phyloP scores from a whole-genome alignment of 2,329 filamentous ascomycete genomes.

The Didymosphaeria variabile region DNA sequence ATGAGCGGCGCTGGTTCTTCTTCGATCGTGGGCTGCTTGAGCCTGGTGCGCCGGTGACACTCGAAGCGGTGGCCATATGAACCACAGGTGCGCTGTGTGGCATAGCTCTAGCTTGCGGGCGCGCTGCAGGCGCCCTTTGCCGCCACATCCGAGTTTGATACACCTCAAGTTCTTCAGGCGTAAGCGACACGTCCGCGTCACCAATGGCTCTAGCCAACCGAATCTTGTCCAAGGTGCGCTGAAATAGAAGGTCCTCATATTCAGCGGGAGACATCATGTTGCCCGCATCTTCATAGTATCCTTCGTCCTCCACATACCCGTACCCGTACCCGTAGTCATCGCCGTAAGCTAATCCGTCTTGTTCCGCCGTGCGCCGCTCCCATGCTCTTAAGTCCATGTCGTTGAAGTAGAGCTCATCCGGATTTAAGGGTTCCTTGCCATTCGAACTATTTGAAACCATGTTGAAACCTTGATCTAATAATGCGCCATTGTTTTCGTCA shows the following conservation, averaged over 20 bases:
- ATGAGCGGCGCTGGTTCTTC: constrained; percentile 36
- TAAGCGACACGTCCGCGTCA: constrained; percentile 81
- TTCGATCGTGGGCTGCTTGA: constrained; percentile 48
- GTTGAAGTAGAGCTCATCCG: constrained; percentile 60
- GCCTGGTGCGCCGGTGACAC: constrained; percentile 39
- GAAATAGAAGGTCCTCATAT: constrained; percentile 79
- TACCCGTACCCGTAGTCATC: constrained; percentile 63
- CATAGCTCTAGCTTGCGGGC: constrained; percentile 30
- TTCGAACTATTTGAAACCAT: constrained; percentile 37
- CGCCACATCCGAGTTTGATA: constrained; percentile 74
- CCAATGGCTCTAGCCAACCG: constrained; percentile 79
- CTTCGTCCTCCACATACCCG: constrained; percentile 59
- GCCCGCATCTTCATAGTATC: constrained; percentile 52
- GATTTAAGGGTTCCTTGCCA: constrained; percentile 45
- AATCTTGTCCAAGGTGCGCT: constrained; percentile 82
- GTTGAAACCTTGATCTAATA: constrained; percentile 51
- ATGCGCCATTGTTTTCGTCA: constrained; percentile 58
- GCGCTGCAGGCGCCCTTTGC: constrained; percentile 38
- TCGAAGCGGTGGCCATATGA: constrained; percentile 41
- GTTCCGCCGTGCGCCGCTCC: constrained; percentile 51
- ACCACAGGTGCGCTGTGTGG: constrained; percentile 36
- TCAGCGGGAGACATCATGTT: constrained; percentile 48
- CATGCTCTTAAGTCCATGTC: constrained; percentile 56
- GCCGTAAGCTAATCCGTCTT: constrained; percentile 58
- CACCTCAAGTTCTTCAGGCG: constrained; percentile 80